phyloP scores from a whole-genome alignment of 768 basidiomycete genomes.

The Udeniomyces megalosporus region DNA sequence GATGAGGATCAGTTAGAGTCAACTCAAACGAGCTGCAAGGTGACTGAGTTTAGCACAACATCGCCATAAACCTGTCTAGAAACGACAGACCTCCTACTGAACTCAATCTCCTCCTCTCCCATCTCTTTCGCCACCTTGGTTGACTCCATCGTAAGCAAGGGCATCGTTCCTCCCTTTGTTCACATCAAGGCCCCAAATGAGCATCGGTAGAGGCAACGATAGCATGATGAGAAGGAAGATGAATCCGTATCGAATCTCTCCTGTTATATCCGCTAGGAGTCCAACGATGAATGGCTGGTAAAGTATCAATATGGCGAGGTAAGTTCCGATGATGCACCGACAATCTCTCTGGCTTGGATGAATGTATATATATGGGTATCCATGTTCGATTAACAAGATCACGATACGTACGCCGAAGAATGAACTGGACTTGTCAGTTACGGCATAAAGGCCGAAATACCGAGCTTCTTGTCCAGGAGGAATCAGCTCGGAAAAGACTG shows the following conservation, averaged over 20 bases:
- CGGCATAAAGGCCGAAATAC: conserved; percentile 71
- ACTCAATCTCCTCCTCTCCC: too few relatives aligned
- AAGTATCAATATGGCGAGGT: too few relatives aligned
- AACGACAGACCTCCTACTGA: too few relatives aligned
- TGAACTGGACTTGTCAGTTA: conserved; percentile 66
- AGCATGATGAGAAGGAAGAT: conserved; percentile 73
- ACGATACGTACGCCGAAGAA: conserved; percentile 46
- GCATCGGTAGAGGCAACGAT: conserved; percentile 59
- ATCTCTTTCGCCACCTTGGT: too few relatives aligned
- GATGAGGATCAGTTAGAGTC: too few relatives aligned
- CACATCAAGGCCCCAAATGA: conserved; percentile 48
- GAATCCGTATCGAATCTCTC: conserved; percentile 81
- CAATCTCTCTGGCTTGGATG: too few relatives aligned
- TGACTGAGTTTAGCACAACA: too few relatives aligned
- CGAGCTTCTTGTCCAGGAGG: conserved; percentile 65
- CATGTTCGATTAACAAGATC: not conserved
- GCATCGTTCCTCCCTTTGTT: conserved; percentile 38
- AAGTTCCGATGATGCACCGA: too few relatives aligned
- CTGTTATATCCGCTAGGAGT: conserved; percentile 68
- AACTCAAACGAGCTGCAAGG: too few relatives aligned
- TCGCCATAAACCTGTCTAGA: too few relatives aligned
- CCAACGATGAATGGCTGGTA: conserved; percentile 58
- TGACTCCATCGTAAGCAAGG: too few relatives aligned
- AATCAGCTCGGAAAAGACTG: conserved; percentile 71
- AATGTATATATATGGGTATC: too few relatives aligned